Percentiles rank a stretch among this genome's conserved stretches.
Conservation (phyloP, 75 land plant genomes). For the Picea glauca region DNA sequence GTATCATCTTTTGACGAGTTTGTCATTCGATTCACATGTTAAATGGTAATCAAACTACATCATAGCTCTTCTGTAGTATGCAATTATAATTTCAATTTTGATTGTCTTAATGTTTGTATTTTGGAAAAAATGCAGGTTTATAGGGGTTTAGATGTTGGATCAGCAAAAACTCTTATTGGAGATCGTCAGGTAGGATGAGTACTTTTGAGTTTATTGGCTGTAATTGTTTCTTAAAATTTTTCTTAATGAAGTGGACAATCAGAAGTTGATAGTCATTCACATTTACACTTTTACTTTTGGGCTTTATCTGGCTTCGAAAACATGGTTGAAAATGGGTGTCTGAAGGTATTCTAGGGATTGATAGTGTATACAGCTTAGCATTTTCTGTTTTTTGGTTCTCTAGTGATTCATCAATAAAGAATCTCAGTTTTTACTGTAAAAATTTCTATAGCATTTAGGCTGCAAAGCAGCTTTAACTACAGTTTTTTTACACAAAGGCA, state of each 20-base stretch:
- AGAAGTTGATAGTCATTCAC: neutral
- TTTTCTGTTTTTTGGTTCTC: neutral
- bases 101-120: neutral
- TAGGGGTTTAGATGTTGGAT: conserved; percentile 84
- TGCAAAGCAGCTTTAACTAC: neutral
- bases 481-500: neutral
- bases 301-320: neutral
- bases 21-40: no score
- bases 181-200: conserved; percentile 11
- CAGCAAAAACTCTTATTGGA: conserved; percentile 63
- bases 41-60: no score
- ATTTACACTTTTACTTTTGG: neutral
- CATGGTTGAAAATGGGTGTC: neutral
- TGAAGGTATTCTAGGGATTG: neutral
- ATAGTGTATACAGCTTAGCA: neutral
- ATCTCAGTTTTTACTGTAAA: neutral
- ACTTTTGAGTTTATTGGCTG: neutral
- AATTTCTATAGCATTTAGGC: neutral
- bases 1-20: no score
- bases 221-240: neutral
- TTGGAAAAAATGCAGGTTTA: conserved; percentile 57
- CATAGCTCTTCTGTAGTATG: no score
- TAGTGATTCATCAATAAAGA: neutral
- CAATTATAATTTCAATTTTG: neutral
- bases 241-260: neutral